A percentile compares a stretch with the other conserved stretches of the same genome.
These are phyloP conservation scores for Anastatica hierochuntica DNA, from an alignment of 345 rosid species.

Conservation along the genomic window DNA sequence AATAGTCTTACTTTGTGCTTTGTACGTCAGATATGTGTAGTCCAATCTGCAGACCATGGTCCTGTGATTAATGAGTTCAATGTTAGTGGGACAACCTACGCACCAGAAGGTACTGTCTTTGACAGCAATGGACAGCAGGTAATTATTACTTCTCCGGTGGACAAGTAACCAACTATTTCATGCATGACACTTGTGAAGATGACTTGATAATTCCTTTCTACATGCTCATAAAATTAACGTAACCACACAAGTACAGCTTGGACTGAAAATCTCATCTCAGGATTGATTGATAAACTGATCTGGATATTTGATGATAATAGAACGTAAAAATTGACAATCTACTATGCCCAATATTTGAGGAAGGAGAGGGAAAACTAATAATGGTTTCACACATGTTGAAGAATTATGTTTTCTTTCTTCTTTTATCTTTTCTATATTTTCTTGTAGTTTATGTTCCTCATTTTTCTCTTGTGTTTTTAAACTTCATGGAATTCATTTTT, in stretches of 20 bases:
- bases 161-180: slow-evolving; percentile 4
- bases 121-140: slow-evolving; percentile 68
- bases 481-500: background rate
- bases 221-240: background rate
- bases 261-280: background rate
- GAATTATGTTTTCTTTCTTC: background rate
- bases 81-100: slow-evolving; percentile 91
- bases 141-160: slow-evolving; percentile 13
- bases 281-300: background rate
- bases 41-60: slow-evolving; percentile 61
- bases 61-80: slow-evolving; percentile 57
- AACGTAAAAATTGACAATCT: background rate
- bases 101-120: slow-evolving; percentile 85
- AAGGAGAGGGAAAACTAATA: background rate
- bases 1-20: slow-evolving; percentile 8
- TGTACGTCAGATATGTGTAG: slow-evolving; percentile 65
- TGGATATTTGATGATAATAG: slow-evolving; percentile 2
- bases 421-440: background rate
- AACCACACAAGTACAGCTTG: background rate
- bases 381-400: too few species aligned
- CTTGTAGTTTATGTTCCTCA: background rate
- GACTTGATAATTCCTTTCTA: slow-evolving; percentile 3
- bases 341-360: background rate
- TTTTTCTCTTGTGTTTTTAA: background rate
- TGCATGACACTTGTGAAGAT: background rate